Evolutionary conservation across 306 rosid species (phyloP).

Genomic region (Castanea crenata): DNA sequence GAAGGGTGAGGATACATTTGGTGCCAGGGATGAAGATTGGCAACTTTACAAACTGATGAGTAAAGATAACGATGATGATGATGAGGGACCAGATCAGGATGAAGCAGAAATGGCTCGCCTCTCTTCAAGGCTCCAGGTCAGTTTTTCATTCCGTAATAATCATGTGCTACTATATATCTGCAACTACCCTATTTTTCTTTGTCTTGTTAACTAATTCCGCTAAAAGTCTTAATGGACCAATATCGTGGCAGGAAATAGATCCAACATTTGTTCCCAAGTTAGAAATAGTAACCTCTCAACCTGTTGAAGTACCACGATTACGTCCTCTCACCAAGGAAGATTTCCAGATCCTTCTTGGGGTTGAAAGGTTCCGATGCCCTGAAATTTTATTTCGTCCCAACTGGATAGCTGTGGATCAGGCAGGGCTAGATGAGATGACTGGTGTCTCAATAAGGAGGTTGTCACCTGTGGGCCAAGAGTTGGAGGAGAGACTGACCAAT

Average conservation of each 20-base stretch:
- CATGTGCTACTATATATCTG: neutral
- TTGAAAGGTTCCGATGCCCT: constrained; percentile 95
- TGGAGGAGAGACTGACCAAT: constrained; percentile 63
- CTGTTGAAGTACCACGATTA: constrained; percentile 50
- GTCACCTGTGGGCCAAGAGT: constrained; percentile 38
- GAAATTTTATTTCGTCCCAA: constrained; percentile 83
- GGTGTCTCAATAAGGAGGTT: constrained; percentile 84
- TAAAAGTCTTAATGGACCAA: constrained; percentile 8
- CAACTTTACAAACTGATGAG: constrained; percentile 88
- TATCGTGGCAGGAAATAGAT: constrained; percentile 68
- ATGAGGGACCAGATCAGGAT: constrained; percentile 73
- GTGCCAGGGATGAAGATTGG: constrained; percentile 97
- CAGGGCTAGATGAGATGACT: constrained; percentile 88
- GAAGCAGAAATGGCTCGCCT: constrained; percentile 67
- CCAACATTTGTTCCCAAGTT: constrained; percentile 75
- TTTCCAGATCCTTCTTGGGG: constrained; percentile 73
- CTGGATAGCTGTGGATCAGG: constrained; percentile 90
- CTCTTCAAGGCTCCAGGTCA: constrained; percentile 81
- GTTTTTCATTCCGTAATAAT: constrained; percentile 9
- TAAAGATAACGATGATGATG: constrained; percentile 71
- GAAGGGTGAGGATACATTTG: constrained; percentile 88
- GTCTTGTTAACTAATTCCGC: neutral
- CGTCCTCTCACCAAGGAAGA: constrained; percentile 80
- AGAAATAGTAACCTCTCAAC: constrained; percentile 54
- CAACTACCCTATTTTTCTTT: neutral